Conservation (phyloP, 805 yeast genomes). For the Sugiyamaella qingdaonensis region DNA sequence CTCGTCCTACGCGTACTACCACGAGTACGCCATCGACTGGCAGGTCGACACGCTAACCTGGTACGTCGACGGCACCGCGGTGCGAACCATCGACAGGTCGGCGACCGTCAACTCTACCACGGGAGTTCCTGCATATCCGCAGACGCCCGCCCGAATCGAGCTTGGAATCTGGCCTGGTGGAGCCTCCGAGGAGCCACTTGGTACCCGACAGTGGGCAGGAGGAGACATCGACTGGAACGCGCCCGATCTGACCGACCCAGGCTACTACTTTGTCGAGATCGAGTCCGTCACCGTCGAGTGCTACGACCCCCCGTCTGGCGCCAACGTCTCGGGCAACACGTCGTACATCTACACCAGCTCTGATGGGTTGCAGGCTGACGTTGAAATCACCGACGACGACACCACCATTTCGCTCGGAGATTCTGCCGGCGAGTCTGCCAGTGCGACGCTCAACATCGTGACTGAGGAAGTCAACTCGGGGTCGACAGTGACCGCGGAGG, state of each 20-base stretch:
- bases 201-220: constrained; percentile 82
- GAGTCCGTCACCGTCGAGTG: constrained; percentile 59
- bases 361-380: constrained; percentile 40
- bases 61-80: constrained; percentile 64
- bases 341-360: constrained; percentile 54
- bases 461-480: neutral
- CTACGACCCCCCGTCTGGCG: constrained; percentile 65
- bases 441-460: constrained; percentile 8
- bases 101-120: constrained; percentile 58
- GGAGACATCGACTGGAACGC: constrained; percentile 83
- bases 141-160: constrained; percentile 84
- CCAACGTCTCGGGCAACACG: constrained; percentile 42
- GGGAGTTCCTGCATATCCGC: constrained; percentile 73
- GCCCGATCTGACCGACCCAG: constrained; percentile 63
- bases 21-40: constrained; percentile 80
- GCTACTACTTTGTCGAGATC: constrained; percentile 73
- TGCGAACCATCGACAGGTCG: constrained; percentile 58
- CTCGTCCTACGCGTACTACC: constrained; percentile 61
- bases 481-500: neutral
- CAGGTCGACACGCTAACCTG: constrained; percentile 63
- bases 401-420: constrained; percentile 43
- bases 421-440: constrained; percentile 2
- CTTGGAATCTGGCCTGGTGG: constrained; percentile 56
- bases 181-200: constrained; percentile 45
- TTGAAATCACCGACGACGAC: constrained; percentile 59